These are phyloP conservation scores for Ogataea sp. DNA, from an alignment of 805 yeast species.

Conservation along the genomic window DNA sequence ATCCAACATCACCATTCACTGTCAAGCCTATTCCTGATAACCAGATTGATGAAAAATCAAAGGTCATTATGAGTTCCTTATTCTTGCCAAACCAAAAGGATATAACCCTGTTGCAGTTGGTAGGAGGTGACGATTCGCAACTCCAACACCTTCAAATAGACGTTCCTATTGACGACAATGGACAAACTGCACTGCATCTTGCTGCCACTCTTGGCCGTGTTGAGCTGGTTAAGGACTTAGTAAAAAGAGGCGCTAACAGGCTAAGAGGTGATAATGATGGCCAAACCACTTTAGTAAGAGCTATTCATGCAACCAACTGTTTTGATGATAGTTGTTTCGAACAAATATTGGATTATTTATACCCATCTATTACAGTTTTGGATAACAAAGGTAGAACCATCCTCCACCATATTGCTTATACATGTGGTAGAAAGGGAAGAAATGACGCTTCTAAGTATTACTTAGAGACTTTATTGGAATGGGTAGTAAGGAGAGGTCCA, in stretches of 20 bases:
- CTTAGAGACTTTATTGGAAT: constrained; percentile 61
- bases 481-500: constrained; percentile 58
- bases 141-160: constrained; percentile 49
- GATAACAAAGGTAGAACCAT: constrained; percentile 74
- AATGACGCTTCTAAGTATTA: constrained; percentile 68
- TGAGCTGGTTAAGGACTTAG: constrained; percentile 58
- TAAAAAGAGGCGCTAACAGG: constrained; percentile 60
- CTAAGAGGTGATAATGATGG: constrained; percentile 73
- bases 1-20: constrained; percentile 40
- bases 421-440: constrained; percentile 71
- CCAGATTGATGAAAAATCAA: constrained; percentile 21
- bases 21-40: constrained; percentile 35
- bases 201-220: constrained; percentile 85
- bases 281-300: constrained; percentile 79
- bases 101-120: constrained; percentile 17
- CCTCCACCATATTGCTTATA: constrained; percentile 77
- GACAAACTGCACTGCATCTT: constrained; percentile 94
- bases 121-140: constrained; percentile 19
- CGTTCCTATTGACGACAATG: constrained; percentile 86
- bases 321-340: constrained; percentile 73
- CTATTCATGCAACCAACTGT: constrained; percentile 77
- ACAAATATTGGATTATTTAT: constrained; percentile 59
- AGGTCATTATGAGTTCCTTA: constrained; percentile 38
- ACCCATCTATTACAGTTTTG: constrained; percentile 59
- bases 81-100: constrained; percentile 36